Percentiles rank a stretch among this genome's conserved stretches.
phyloP scores from a whole-genome alignment of 1,284 basidiomycete genomes.

The Entoloma clypeatum region DNA sequence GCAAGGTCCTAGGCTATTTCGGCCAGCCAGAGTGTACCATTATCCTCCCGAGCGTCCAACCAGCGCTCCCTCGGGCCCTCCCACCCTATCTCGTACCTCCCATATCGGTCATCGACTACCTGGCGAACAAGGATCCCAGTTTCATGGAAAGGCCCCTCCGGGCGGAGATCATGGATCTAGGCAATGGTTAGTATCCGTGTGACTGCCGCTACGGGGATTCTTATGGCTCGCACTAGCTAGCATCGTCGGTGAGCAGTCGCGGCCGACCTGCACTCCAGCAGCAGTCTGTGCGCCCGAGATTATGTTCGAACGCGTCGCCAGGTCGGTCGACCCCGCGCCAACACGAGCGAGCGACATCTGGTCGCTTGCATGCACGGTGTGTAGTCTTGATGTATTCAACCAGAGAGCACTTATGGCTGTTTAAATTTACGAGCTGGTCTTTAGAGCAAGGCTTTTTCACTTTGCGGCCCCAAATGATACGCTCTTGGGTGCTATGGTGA shows the following conservation, averaged over 20 bases:
- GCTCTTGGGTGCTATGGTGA: conserved; percentile 11
- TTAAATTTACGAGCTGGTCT: conserved; percentile 8
- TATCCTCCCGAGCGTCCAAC: conserved; percentile 1
- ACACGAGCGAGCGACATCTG: conserved; percentile 12
- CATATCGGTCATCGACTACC: conserved; percentile 9
- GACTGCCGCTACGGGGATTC: neutral
- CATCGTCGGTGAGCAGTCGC: conserved; percentile 7
- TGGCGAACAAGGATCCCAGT: conserved; percentile 3
- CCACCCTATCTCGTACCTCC: conserved; percentile 12
- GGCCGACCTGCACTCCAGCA: conserved; percentile 6
- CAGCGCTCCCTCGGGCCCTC: conserved; percentile 3
- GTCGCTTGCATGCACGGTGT: conserved; percentile 8
- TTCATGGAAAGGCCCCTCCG: conserved; percentile 2
- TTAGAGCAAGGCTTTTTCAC: conserved; percentile 11
- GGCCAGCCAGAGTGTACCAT: conserved; percentile 9
- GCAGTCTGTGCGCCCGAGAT: conserved; percentile 13
- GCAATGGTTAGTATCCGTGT: conserved; percentile 2
- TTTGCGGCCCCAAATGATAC: conserved; percentile 6
- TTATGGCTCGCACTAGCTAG: neutral
- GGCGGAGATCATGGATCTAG: conserved; percentile 9
- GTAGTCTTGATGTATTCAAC: too few relatives aligned
- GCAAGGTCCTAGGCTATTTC: conserved; percentile 2
- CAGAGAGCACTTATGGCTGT: too few relatives aligned
- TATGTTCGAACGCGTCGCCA: too few relatives aligned
- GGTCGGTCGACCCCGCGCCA: too few relatives aligned